A percentile compares a stretch with the other conserved stretches of the same genome.
These are phyloP conservation scores for Nicotiana paniculata DNA, from an alignment of 257 asterid genomes.

Conservation along the genomic window DNA sequence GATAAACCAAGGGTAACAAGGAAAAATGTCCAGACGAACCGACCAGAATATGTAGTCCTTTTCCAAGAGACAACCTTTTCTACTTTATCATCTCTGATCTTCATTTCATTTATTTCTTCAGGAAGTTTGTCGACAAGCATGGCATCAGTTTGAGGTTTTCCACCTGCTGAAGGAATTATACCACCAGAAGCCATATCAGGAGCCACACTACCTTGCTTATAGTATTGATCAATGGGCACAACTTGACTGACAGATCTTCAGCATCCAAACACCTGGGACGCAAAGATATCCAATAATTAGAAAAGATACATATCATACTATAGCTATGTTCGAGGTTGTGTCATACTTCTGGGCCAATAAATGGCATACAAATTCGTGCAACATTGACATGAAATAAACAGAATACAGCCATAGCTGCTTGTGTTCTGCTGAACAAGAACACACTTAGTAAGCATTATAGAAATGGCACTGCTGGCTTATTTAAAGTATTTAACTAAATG, in stretches of 20 bases:
- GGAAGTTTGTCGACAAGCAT: constrained; percentile 77
- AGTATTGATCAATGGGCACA: background rate
- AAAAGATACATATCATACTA: background rate
- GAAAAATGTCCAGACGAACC: background rate
- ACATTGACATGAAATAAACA: background rate
- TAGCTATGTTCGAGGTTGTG: background rate
- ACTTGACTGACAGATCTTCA: background rate
- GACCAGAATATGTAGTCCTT: background rate
- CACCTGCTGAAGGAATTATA: constrained; percentile 36
- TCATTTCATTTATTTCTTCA: constrained; percentile 69
- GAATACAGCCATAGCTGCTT: background rate
- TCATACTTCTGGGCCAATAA: background rate
- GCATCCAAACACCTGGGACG: constrained; percentile 17
- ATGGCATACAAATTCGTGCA: background rate
- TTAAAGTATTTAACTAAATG: background rate
- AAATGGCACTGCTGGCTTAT: background rate
- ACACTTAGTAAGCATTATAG: background rate
- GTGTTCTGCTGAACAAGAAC: background rate
- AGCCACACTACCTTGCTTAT: constrained; percentile 5
- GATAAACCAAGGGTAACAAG: background rate
- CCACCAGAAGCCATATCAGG: constrained; percentile 41
- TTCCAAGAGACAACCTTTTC: constrained; percentile 42
- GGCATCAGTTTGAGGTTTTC: constrained; percentile 41
- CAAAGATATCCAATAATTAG: background rate
- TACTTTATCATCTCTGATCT: constrained; percentile 70